These are phyloP conservation scores for Chaetoceros tenuissimus DNA, from an alignment of 108 stramenopile species.

Conservation along the genomic window DNA sequence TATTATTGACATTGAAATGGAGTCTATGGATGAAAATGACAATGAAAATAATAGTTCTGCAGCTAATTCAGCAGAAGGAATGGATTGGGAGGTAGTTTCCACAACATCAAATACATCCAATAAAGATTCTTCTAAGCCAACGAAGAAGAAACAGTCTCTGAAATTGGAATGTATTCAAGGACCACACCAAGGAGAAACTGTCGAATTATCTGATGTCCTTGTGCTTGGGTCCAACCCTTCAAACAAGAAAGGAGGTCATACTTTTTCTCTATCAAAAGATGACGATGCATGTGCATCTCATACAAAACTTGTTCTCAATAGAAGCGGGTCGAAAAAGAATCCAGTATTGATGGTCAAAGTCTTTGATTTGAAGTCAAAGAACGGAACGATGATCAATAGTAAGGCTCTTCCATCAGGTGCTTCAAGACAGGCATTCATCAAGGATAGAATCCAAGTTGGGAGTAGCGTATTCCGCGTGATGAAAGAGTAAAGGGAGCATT, in stretches of 20 bases:
- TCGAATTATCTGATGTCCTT: slow-evolving; percentile 15
- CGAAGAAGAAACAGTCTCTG: slow-evolving; percentile 22
- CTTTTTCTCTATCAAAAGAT: slow-evolving; percentile 8
- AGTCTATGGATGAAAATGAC: slow-evolving; percentile 5
- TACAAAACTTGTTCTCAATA: slow-evolving; percentile 17
- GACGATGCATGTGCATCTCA: slow-evolving; percentile 13
- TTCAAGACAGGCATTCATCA: slow-evolving; percentile 42
- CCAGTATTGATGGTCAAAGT: slow-evolving; percentile 29
- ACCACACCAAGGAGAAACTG: slow-evolving; percentile 26
- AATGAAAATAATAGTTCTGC: slow-evolving; percentile 2
- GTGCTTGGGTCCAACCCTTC: slow-evolving; percentile 22
- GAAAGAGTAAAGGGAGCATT: neutral
- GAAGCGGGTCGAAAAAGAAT: slow-evolving; percentile 8
- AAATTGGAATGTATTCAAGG: slow-evolving; percentile 16
- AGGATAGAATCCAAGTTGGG: slow-evolving; percentile 48
- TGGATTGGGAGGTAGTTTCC: slow-evolving; percentile 29
- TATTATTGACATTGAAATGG: slow-evolving; percentile 1
- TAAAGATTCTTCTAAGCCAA: neutral
- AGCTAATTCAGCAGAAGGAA: too few relatives aligned
- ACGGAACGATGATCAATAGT: slow-evolving; percentile 43
- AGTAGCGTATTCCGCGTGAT: slow-evolving; percentile 9
- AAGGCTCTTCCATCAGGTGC: slow-evolving; percentile 27
- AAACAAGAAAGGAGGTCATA: slow-evolving; percentile 2
- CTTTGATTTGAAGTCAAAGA: slow-evolving; percentile 39
- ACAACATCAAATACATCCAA: neutral